phyloP scores from a whole-genome alignment of 345 rosid genomes.

The Pistacia integerrima region DNA sequence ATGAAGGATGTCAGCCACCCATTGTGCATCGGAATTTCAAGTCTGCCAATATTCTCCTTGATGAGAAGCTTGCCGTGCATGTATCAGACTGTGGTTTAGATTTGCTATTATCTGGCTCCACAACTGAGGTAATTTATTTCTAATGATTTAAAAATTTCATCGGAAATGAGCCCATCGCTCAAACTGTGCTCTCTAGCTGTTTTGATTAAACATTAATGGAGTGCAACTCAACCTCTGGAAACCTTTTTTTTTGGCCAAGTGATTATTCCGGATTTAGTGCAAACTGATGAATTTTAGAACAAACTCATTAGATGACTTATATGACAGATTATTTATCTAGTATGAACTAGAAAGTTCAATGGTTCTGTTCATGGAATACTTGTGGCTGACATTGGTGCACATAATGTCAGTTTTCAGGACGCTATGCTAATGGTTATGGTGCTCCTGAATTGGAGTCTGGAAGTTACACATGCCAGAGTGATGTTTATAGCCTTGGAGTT shows the following conservation, averaged over 20 bases:
- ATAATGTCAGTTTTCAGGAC: slow-evolving; percentile 48
- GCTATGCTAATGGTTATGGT: slow-evolving; percentile 46
- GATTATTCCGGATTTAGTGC: background rate
- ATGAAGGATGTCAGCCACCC: slow-evolving; percentile 83
- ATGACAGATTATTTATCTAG: background rate
- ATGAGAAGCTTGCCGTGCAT: slow-evolving; percentile 57
- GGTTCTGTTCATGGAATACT: background rate
- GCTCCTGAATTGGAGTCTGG: slow-evolving; percentile 85
- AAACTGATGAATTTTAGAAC: background rate
- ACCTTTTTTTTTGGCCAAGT: background rate
- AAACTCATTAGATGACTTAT: background rate
- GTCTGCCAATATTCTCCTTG: slow-evolving; percentile 81
- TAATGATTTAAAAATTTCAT: background rate
- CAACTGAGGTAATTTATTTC: slow-evolving; percentile 53
- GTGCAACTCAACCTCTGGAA: slow-evolving; percentile 5
- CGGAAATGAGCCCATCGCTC: background rate
- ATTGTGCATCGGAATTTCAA: slow-evolving; percentile 72
- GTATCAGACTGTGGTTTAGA: slow-evolving; percentile 87
- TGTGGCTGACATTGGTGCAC: slow-evolving; percentile 17
- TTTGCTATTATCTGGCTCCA: slow-evolving; percentile 50
- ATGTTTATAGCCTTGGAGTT: slow-evolving; percentile 90
- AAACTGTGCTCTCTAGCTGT: slow-evolving; percentile 18
- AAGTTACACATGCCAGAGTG: slow-evolving; percentile 82
- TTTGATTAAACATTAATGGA: background rate
- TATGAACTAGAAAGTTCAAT: background rate